These are phyloP conservation scores for Pythium guiyangense DNA, from an alignment of 352 stramenopile species.

Conservation along the genomic window DNA sequence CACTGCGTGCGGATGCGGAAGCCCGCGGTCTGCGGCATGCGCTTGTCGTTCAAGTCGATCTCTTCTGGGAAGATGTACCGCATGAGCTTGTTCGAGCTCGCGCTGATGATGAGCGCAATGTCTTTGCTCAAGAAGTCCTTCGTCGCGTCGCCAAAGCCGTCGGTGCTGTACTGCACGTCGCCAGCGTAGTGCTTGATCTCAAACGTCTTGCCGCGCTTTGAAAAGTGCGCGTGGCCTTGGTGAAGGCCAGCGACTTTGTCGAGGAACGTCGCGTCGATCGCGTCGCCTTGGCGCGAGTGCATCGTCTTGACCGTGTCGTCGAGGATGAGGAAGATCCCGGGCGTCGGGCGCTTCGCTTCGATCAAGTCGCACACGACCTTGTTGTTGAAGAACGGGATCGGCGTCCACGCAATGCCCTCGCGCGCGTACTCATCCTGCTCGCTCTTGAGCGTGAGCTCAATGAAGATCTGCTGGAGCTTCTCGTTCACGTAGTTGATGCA, in stretches of 20 bases:
- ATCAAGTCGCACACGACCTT: conserved; percentile 88
- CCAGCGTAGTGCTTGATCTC: conserved; percentile 85
- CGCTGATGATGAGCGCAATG: conserved; percentile 72
- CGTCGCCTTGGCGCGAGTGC: conserved; percentile 78
- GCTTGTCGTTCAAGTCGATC: conserved; percentile 79
- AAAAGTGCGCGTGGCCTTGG: conserved; percentile 65
- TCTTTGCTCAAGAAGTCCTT: conserved; percentile 83
- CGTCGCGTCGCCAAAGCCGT: conserved; percentile 79
- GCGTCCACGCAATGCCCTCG: conserved; percentile 89
- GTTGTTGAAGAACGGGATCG: conserved; percentile 94
- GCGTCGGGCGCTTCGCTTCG: conserved; percentile 62
- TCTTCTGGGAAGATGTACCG: conserved; percentile 83
- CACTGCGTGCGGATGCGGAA: conserved; percentile 87
- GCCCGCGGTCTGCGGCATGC: conserved; percentile 70
- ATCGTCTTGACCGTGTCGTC: conserved; percentile 87
- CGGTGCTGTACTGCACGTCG: conserved; percentile 83
- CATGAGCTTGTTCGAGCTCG: conserved; percentile 84
- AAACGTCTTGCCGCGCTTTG: conserved; percentile 82
- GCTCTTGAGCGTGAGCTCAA: conserved; percentile 86
- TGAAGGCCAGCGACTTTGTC: conserved; percentile 77
- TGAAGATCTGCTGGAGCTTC: conserved; percentile 90
- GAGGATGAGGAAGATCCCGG: conserved; percentile 81
- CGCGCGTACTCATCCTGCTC: conserved; percentile 95
- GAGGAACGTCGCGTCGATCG: conserved; percentile 74
- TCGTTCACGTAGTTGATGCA: conserved; percentile 93